Percentiles rank a stretch among this genome's conserved stretches.
Conservation (phyloP, 2,329 filamentous ascomycete species). For the Hirsutella minnesotensis region DNA sequence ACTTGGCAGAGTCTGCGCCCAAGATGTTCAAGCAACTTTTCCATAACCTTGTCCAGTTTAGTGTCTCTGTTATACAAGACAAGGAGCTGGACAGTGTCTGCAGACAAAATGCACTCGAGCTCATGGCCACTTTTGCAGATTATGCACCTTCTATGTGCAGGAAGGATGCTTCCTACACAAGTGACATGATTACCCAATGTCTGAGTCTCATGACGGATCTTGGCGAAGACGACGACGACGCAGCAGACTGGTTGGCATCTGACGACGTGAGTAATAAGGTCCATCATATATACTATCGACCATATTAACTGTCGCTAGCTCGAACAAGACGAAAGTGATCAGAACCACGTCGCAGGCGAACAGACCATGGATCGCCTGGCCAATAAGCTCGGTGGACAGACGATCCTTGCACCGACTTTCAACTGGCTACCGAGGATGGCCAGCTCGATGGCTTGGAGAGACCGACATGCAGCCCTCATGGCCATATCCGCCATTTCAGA, state of each 20-base stretch:
- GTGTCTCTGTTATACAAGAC: conserved; percentile 85
- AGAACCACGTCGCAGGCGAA: conserved; percentile 94
- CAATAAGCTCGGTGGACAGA: conserved; percentile 90
- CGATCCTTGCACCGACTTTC: conserved; percentile 88
- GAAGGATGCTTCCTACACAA: conserved; percentile 84
- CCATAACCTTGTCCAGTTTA: conserved; percentile 83
- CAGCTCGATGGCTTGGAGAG: conserved; percentile 86
- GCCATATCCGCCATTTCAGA: conserved; percentile 98
- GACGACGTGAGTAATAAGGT: conserved; percentile 59
- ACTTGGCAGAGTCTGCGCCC: conserved; percentile 84
- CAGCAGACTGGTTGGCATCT: conserved; percentile 80
- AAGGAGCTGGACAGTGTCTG: conserved; percentile 87
- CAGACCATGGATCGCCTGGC: conserved; percentile 97
- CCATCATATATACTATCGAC: conserved; percentile 1
- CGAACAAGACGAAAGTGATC: conserved; percentile 89
- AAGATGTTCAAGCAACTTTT: conserved; percentile 98
- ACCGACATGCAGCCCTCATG: conserved; percentile 94
- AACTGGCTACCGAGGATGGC: conserved; percentile 97
- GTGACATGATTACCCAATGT: conserved; percentile 97
- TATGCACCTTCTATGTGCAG: conserved; percentile 89
- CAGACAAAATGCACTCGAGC: conserved; percentile 86
- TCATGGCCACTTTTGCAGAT: conserved; percentile 97
- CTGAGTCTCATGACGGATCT: conserved; percentile 97
- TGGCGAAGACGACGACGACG: conserved; percentile 87
- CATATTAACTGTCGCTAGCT: conserved; percentile 41